phyloP scores from a whole-genome alignment of 2,329 filamentous ascomycete genomes.

The Xylariales sp. region DNA sequence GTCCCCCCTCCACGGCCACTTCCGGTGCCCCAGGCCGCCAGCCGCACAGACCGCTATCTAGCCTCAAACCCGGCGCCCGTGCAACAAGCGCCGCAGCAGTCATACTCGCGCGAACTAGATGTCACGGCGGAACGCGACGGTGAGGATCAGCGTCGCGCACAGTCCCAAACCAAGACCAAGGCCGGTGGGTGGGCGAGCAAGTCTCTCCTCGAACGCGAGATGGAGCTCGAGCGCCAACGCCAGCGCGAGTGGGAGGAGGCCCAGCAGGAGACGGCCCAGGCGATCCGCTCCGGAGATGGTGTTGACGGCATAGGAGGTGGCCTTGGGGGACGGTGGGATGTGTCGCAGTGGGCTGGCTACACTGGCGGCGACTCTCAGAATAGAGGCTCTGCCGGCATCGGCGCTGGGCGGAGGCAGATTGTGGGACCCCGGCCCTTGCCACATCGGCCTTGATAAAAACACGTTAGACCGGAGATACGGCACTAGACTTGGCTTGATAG shows the following conservation, averaged over 20 bases:
- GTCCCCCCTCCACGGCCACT: constrained; percentile 43
- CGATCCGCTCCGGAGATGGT: constrained; percentile 62
- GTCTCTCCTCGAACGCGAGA: constrained; percentile 80
- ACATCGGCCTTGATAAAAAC: constrained; percentile 46
- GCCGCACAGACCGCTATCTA: constrained; percentile 69
- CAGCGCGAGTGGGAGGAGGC: constrained; percentile 84
- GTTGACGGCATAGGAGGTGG: constrained; percentile 75
- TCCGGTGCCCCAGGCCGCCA: constrained; percentile 51
- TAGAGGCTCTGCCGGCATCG: constrained; percentile 71
- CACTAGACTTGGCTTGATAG: constrained; percentile 11
- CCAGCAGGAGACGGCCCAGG: constrained; percentile 72
- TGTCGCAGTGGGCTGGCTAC: constrained; percentile 79
- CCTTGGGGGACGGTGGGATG: constrained; percentile 77
- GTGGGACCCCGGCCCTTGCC: constrained; percentile 79
- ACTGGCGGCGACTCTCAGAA: constrained; percentile 82
- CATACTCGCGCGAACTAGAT: constrained; percentile 66
- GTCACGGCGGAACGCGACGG: constrained; percentile 70
- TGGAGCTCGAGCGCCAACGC: constrained; percentile 81
- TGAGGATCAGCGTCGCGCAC: constrained; percentile 69
- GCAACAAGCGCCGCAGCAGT: constrained; percentile 55
- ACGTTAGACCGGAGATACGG: background rate
- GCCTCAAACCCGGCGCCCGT: constrained; percentile 64
- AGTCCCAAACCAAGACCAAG: constrained; percentile 70
- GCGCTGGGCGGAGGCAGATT: constrained; percentile 79
- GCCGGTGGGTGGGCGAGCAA: constrained; percentile 73